Base-by-base conservation (phyloP, 2,329 filamentous ascomycete genomes). In the Aspergillus latus region DNA sequence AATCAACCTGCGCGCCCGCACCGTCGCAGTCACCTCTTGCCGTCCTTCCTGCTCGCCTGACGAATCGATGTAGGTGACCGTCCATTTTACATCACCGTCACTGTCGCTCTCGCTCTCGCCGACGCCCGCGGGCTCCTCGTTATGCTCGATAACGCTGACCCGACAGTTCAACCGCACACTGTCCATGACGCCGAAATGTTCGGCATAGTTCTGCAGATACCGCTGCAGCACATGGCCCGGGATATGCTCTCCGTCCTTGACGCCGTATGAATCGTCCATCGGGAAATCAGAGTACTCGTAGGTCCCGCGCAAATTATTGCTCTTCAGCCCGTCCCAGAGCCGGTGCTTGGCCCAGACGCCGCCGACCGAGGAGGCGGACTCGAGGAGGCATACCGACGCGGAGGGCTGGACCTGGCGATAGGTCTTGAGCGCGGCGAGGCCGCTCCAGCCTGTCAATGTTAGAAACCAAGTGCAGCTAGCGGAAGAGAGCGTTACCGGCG, bases 241-340 rank as follows among this genome's bases (percentile, higher is more conserved):
- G 39, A 87, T 80, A 66, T 86, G 83, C 46, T 83, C 68, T 13
- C 78, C 79, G 11, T 68, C 62, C 51, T 75, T 62, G 15, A 72
- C 65, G 9, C 70, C 68, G 61, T 80, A 84, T 0, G 69, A 74
- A 37, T 78, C 78, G 2, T 74, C 70, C 83, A 90, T 86, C 16
- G 86, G 85, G 56, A 87, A 88, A 64, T 88, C 88, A 0, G 83
- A 82, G 61, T 83, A 89, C 67, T 90, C 86, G 61, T 85, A 88
- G 0, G 82, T 85, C 2, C 87, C 87, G 9, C 85, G 67, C 62
- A 88, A 79, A 64, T 89, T 90, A 72, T 91, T 90, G 55, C 82
- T 84, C 65, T 83, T 86, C 45, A 91, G 76, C 1, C 82, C 84
- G 0, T 84, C 82, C 66, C 90, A 72, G 1, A 89, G 71, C 2